Percentiles rank a stretch among this genome's conserved stretches.
phyloP scores from a whole-genome alignment of 768 basidiomycete species.

The Kondoa subrosea region DNA sequence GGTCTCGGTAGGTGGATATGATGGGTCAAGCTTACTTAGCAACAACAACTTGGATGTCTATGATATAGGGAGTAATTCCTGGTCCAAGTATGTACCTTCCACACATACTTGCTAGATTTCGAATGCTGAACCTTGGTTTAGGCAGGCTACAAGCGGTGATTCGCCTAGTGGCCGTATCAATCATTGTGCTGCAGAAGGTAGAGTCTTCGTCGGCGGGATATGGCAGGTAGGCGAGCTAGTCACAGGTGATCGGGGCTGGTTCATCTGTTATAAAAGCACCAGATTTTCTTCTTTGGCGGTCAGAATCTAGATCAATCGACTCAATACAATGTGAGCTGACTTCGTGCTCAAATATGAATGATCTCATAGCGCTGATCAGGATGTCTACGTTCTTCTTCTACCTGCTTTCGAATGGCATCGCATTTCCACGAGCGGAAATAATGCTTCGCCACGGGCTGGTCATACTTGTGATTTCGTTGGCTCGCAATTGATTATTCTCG shows the following conservation, averaged over 20 bases:
- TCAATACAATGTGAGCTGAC: not conserved
- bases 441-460: not conserved
- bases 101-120: not conserved
- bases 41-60: not conserved
- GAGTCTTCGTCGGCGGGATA: not conserved
- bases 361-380: not conserved
- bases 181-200: not conserved
- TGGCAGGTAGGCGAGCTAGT: not conserved
- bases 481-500: not conserved
- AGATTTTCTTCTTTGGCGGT: not conserved
- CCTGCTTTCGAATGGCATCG: not conserved
- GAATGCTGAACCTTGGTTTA: not conserved
- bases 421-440: not conserved
- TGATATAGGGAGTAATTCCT: not conserved
- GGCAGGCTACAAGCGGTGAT: not conserved
- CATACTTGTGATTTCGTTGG: not conserved
- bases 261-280: not conserved
- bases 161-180: not conserved
- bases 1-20: not conserved
- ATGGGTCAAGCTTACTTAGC: not conserved
- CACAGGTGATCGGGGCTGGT: not conserved
- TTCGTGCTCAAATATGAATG: not conserved
- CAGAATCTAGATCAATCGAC: not conserved
- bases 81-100: not conserved
- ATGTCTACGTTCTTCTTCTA: not conserved